A percentile compares a stretch with the other conserved stretches of the same genome.
These are phyloP conservation scores for Cucurbita argyrosperma DNA, from an alignment of 306 rosid genomes.

Conservation along the genomic window DNA sequence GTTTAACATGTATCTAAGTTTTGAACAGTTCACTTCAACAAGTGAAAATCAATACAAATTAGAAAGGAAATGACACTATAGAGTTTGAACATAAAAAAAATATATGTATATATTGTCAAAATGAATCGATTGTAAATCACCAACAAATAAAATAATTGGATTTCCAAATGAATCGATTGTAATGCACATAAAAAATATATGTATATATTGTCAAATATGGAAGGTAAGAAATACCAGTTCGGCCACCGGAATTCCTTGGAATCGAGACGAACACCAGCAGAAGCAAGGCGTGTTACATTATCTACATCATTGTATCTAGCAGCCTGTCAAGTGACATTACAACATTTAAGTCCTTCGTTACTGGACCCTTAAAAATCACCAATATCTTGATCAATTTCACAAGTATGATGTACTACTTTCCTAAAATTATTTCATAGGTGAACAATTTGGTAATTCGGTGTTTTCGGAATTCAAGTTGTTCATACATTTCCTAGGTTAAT, in stretches of 20 bases:
- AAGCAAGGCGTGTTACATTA: slow-evolving; percentile 37
- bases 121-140: too few relatives aligned
- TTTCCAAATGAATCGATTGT: too few relatives aligned
- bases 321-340: slow-evolving; percentile 23
- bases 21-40: too few relatives aligned
- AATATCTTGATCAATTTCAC: neutral
- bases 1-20: too few relatives aligned
- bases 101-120: too few relatives aligned
- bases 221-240: slow-evolving; percentile 38
- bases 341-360: neutral
- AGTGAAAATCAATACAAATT: too few relatives aligned
- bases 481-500: neutral
- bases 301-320: slow-evolving; percentile 70
- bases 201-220: neutral
- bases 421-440: neutral
- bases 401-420: neutral
- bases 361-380: neutral
- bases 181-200: neutral
- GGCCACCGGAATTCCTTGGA: slow-evolving; percentile 58
- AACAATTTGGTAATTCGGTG: neutral
- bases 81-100: too few relatives aligned
- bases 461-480: neutral
- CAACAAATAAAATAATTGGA: too few relatives aligned
- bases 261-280: slow-evolving; percentile 44
- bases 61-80: too few relatives aligned